Evolutionary conservation across 352 stramenopile species (phyloP), one percentile per base, ranked within the genome.

Genomic region (Globisporangium megalacanthum): DNA sequence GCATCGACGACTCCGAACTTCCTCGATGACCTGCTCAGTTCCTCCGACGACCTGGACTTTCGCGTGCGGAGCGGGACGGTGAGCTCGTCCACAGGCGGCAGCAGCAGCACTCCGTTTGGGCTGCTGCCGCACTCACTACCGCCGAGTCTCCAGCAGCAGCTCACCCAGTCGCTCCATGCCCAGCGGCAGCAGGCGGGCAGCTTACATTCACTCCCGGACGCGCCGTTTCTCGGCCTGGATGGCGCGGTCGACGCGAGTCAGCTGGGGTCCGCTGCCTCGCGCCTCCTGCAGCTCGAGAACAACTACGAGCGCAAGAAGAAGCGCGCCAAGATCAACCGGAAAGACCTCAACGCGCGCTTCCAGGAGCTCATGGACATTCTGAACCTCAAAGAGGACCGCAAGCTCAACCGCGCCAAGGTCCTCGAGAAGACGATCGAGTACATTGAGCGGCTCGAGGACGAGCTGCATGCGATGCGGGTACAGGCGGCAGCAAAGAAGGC

Each of bases 281-380:
- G 73, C 10, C 48, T 83, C 41, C 51, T 77, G 48, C 73, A 86
- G 49, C 61, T 84, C 4, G 77, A 87, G 39, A 76, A 76, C 66
- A 87, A 87, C 52, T 87, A 87, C 53, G 77, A 87, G 50, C 68
- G 74, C 33, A 87, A 87, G 61, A 87, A 87, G 63, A 87, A 83
- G 49, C 74, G 77, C 49, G 77, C 77, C 37, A 87, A 87, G 60
- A 84, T 87, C 68, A 87, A 87, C 58, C 70, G 77, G 36, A 72
- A 78, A 37, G 77, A 87, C 44, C 56, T 87, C 31, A 87, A 87
- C 57, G 77, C 77, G 50, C 66, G 73, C 36, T 87, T 87, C 56
- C 70, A 83, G 64, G 72, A 85, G 52, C 69, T 87, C 54, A 87
- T 87, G 77, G 71, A 84, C 39, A 62, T 87, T 37, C 57, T 84